Base-by-base conservation (phyloP, 306 rosid species). In the Elaeagnus macrophylla region DNA sequence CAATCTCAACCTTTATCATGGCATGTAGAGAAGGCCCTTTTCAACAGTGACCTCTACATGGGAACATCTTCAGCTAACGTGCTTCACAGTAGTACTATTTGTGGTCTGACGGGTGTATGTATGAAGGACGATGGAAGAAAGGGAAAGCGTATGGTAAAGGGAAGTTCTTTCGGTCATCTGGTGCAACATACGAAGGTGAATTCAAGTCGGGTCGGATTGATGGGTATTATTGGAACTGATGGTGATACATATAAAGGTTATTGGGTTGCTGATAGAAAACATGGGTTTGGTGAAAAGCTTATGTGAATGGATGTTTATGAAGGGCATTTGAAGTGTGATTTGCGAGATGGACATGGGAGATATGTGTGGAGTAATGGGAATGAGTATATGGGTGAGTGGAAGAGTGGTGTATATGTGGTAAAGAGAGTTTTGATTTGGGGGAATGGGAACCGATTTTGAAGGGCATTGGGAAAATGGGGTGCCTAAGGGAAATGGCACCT, bases 131-230 rank as follows among this genome's bases (percentile, higher is more conserved):
- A 17, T 93, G 99, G 99, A 80, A 80, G 61, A 66, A 72, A 42
- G 99, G 99, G 1, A 93, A 93, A 39, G 96, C 95, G 46, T 85
- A 85, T 1, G 96, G 95, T 0, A 93, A 81, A 36, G 99, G 99
- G 0, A 88, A 72, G 37, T 84, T 93, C 77, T 93, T 95, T 0
- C 87, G 96, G 99, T 94, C 99, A n/a, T 82, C 95, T 0, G 96
- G 99, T 0, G 96, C 99, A 0, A 82, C 96, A 3, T 84, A 87
- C 71, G 85, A 84, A 65, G 99, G 99, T 0, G 90, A 82, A n/a
- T 87, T 93, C 70, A 93, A 84, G 72, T 83, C 81, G 46, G 99
- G 99, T 57, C 73, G 95, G 37, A 93, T 93, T 84, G 99, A 82
- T 40, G 99, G 99, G 1, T 69, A 57, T 80, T 45, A 81, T 80